phyloP scores from a whole-genome alignment of 495 filamentous ascomycete genomes.

The Daldinia bambusicola region DNA sequence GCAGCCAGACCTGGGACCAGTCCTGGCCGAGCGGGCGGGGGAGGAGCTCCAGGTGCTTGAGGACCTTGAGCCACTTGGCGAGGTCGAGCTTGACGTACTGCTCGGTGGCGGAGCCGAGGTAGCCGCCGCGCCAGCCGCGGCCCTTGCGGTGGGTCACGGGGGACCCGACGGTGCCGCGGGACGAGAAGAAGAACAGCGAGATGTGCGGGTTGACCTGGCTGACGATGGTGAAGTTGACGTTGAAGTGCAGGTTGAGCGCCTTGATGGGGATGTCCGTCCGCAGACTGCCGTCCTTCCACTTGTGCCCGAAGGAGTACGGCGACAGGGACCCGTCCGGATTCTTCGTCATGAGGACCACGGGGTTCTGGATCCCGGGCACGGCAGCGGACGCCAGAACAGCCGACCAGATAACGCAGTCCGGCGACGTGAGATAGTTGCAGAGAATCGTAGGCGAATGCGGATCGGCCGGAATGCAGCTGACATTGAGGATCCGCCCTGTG shows the following conservation, averaged over 20 bases:
- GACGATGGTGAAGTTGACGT: slow-evolving; percentile 97
- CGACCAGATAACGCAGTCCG: slow-evolving; percentile 98
- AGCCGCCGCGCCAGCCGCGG: slow-evolving; percentile 95
- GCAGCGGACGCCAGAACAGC: slow-evolving; percentile 95
- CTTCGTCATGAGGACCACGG: slow-evolving; percentile 97
- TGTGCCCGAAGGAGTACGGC: slow-evolving; percentile 93
- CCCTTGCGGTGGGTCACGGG: slow-evolving; percentile 95
- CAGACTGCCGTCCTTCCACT: slow-evolving; percentile 97
- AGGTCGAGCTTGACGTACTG: slow-evolving; percentile 95
- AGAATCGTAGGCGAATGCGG: slow-evolving; percentile 92
- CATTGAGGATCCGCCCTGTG: slow-evolving; percentile 93
- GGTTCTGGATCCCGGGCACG: slow-evolving; percentile 94
- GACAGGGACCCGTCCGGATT: slow-evolving; percentile 73
- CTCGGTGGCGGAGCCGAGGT: slow-evolving; percentile 88
- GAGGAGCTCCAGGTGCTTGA: slow-evolving; percentile 89
- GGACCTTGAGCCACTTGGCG: slow-evolving; percentile 94
- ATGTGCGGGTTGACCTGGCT: slow-evolving; percentile 97
- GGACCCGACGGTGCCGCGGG: slow-evolving; percentile 86
- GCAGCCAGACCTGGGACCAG: slow-evolving; percentile 95
- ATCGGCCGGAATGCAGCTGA: slow-evolving; percentile 96
- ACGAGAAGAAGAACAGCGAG: slow-evolving; percentile 98
- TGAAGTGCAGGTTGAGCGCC: slow-evolving; percentile 93
- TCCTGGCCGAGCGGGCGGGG: slow-evolving; percentile 93
- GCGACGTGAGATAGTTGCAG: slow-evolving; percentile 91
- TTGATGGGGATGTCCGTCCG: slow-evolving; percentile 96